Evolutionary conservation across 805 yeast species (phyloP).

Genomic region (Saccharomyces eubayanus): DNA sequence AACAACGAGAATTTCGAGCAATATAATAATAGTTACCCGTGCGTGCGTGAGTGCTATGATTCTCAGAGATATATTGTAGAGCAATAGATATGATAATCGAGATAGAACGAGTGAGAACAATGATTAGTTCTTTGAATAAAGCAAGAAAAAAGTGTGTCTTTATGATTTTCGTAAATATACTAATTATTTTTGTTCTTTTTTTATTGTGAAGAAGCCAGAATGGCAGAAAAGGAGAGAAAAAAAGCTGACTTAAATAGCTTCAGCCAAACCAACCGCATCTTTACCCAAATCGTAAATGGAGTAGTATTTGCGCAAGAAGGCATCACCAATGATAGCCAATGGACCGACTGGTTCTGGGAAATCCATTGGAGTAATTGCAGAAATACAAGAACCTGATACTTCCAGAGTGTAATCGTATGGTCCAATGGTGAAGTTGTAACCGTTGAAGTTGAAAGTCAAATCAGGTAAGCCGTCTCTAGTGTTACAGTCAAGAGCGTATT

Average conservation of each 20-base stretch:
- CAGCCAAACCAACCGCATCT: conserved; percentile 91
- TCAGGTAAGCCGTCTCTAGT: conserved; percentile 81
- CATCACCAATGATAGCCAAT: conserved; percentile 91
- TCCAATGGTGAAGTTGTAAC: conserved; percentile 82
- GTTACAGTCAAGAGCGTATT: conserved; percentile 87
- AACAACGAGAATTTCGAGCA: not conserved
- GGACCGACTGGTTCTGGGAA: conserved; percentile 97
- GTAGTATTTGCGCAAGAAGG: conserved; percentile 91
- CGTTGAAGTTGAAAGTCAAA: conserved; percentile 80
- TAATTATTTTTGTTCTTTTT: not conserved
- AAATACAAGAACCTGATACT: conserved; percentile 89
- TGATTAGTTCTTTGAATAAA: not conserved
- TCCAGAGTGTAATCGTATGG: conserved; percentile 92
- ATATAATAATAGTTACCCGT: not conserved
- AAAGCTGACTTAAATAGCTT: conserved; percentile 40
- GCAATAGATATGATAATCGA: not conserved
- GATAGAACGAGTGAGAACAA: not conserved
- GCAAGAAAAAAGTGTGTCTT: not conserved
- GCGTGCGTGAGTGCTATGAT: not conserved
- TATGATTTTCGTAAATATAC: not conserved
- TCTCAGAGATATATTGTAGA: too few species aligned
- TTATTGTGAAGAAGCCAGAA: not conserved
- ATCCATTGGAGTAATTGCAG: conserved; percentile 95
- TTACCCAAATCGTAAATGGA: conserved; percentile 86
- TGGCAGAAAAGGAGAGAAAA: not conserved